These are phyloP conservation scores for Mycena kentingensis DNA, from an alignment of 768 basidiomycete genomes.

Conservation along the genomic window DNA sequence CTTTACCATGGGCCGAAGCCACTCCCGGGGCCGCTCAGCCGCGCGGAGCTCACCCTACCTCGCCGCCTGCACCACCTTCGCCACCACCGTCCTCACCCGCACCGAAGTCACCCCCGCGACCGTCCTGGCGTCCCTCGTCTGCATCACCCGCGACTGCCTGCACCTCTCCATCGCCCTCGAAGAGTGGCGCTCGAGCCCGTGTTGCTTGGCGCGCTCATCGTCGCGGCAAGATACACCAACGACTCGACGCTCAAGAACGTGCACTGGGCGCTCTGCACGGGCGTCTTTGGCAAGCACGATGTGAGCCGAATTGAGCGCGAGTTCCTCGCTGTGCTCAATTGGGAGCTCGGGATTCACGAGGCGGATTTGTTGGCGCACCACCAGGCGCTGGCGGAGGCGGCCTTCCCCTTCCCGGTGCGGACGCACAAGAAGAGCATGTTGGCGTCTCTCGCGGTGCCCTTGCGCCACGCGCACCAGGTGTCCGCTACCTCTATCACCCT, in stretches of 20 bases:
- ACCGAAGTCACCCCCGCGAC: slow-evolving; percentile 1
- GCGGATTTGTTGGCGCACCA: slow-evolving; percentile 30
- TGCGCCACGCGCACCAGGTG: background rate
- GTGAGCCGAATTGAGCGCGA: slow-evolving; percentile 55
- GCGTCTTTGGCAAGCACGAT: slow-evolving; percentile 52
- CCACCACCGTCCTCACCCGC: background rate
- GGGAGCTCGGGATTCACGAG: slow-evolving; percentile 46
- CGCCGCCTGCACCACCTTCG: slow-evolving; percentile 7
- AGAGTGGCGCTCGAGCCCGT: slow-evolving; percentile 25
- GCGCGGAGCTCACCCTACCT: slow-evolving; percentile 33
- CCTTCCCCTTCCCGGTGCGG: background rate
- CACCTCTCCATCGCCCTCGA: slow-evolving; percentile 52
- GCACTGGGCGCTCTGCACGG: slow-evolving; percentile 57
- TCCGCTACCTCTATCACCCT: background rate
- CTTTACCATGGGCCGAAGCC: slow-evolving; percentile 46
- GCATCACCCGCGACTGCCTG: slow-evolving; percentile 46
- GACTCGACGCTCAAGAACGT: slow-evolving; percentile 38
- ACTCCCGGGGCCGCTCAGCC: slow-evolving; percentile 36
- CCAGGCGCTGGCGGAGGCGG: background rate
- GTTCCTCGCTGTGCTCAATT: slow-evolving; percentile 51
- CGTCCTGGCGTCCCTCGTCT: background rate
- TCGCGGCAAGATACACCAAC: slow-evolving; percentile 4
- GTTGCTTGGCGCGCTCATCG: slow-evolving; percentile 7
- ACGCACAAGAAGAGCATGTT: background rate
- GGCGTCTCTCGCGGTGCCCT: background rate